These are phyloP conservation scores for Trypanosoma melophagium DNA, from an alignment of 208 protist genomes.

Conservation along the genomic window DNA sequence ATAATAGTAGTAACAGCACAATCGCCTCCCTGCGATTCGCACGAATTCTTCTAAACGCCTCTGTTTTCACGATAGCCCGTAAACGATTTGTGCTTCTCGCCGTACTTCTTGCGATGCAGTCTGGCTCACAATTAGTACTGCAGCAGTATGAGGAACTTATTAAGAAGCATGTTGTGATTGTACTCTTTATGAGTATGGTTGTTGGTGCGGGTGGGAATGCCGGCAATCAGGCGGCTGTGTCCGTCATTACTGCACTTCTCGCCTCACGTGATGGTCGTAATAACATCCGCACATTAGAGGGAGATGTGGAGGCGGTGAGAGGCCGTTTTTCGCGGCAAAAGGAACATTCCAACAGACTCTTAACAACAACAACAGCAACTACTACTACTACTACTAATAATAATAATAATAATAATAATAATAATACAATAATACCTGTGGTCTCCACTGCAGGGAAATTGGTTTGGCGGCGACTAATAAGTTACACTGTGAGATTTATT, in stretches of 20 bases:
- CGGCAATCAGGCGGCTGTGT: slow-evolving; percentile 39
- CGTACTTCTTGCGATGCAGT: slow-evolving; percentile 36
- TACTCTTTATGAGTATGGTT: slow-evolving; percentile 53
- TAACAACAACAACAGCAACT: neutral
- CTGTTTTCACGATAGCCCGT: slow-evolving; percentile 9
- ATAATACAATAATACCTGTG: too few relatives aligned
- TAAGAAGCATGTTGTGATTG: slow-evolving; percentile 28
- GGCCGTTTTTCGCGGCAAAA: too few relatives aligned
- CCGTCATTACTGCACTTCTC: slow-evolving; percentile 28
- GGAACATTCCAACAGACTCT: too few relatives aligned
- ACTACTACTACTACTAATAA: neutral
- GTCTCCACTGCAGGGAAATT: too few relatives aligned
- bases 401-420: neutral
- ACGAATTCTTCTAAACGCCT: neutral
- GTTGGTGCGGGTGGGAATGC: slow-evolving; percentile 57
- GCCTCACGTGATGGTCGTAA: neutral
- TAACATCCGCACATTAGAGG: neutral
- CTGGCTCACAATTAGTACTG: slow-evolving; percentile 28
- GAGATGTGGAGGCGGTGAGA: neutral
- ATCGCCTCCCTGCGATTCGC: neutral
- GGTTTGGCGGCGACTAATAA: too few relatives aligned
- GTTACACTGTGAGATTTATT: too few relatives aligned
- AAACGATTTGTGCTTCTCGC: slow-evolving; percentile 27
- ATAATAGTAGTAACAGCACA: neutral
- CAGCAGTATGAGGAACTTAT: slow-evolving; percentile 37